These are phyloP conservation scores for Cochlearia excelsa DNA, from an alignment of 345 rosid genomes.

Conservation along the genomic window DNA sequence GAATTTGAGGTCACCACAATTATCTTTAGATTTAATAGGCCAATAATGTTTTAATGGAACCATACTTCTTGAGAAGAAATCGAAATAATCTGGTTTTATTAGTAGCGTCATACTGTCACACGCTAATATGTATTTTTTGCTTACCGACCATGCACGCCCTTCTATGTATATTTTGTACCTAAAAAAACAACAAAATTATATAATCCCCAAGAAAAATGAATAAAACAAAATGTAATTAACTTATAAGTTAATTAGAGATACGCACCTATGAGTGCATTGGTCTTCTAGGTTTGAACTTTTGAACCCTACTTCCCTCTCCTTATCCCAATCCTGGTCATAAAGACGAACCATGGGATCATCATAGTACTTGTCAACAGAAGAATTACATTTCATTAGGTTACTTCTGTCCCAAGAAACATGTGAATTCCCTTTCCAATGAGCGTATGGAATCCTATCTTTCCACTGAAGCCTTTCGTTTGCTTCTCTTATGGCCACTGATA, in stretches of 20 bases:
- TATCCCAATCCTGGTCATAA: conserved; percentile 43
- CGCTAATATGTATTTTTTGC: conserved; percentile 49
- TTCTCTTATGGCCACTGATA: conserved; percentile 39
- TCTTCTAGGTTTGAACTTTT: conserved; percentile 44
- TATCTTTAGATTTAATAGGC: conserved; percentile 42
- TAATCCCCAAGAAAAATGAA: not conserved
- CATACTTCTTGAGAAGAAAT: conserved; percentile 48
- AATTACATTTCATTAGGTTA: conserved; percentile 51
- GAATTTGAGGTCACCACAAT: conserved; percentile 31
- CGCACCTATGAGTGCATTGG: conserved; percentile 62
- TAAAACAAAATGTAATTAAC: not conserved
- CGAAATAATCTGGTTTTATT: conserved; percentile 44
- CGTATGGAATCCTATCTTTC: conserved; percentile 59
- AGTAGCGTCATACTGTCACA: conserved; percentile 48
- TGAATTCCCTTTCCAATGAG: conserved; percentile 66
- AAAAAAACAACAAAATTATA: conserved; percentile 3
- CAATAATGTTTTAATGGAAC: conserved; percentile 49
- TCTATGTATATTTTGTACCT: conserved; percentile 59
- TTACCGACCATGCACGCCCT: conserved; percentile 56
- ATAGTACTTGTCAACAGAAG: conserved; percentile 15
- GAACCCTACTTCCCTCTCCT: conserved; percentile 41
- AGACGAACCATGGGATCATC: conserved; percentile 42
- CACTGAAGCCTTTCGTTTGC: conserved; percentile 45
- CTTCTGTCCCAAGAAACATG: conserved; percentile 32
- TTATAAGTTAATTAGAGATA: not conserved